Evolutionary conservation across 441 rosid species (phyloP).

Genomic region (Macaranga tanarius): DNA sequence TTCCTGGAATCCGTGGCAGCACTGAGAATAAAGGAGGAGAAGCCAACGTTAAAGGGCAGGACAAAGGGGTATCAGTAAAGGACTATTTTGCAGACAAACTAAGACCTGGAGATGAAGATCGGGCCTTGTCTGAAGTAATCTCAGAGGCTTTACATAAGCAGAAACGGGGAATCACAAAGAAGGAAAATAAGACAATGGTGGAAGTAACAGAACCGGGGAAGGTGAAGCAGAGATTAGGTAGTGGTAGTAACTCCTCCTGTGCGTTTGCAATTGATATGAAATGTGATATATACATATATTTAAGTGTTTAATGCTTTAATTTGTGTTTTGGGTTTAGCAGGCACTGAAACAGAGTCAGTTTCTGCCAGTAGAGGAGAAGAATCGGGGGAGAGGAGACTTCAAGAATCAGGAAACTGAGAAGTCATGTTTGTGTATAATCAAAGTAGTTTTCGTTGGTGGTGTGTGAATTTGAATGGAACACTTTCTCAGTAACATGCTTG

Average conservation of each 20-base stretch:
- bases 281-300: no score
- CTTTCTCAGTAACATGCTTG: no score
- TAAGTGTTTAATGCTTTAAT: no score
- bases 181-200: slow-evolving; percentile 20
- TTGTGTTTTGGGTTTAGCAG: not conserved
- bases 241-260: slow-evolving; percentile 23
- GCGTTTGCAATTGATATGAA: not conserved
- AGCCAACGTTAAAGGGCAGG: slow-evolving; percentile 20
- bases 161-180: slow-evolving; percentile 19
- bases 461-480: not conserved
- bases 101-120: slow-evolving; percentile 74
- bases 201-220: slow-evolving; percentile 52
- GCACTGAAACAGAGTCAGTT: not conserved
- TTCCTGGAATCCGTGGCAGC: slow-evolving; percentile 18
- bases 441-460: not conserved
- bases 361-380: slow-evolving; percentile 17
- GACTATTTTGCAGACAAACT: slow-evolving; percentile 55
- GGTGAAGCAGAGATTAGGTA: slow-evolving; percentile 40
- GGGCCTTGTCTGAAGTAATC: slow-evolving; percentile 59
- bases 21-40: slow-evolving; percentile 1
- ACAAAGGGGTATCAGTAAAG: slow-evolving; percentile 46
- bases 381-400: slow-evolving; percentile 30
- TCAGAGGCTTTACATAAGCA: slow-evolving; percentile 41
- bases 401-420: slow-evolving; percentile 41
- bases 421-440: not conserved